Evolutionary conservation across 495 filamentous ascomycete genomes (phyloP).

Genomic region (Haplographium delicatum): DNA sequence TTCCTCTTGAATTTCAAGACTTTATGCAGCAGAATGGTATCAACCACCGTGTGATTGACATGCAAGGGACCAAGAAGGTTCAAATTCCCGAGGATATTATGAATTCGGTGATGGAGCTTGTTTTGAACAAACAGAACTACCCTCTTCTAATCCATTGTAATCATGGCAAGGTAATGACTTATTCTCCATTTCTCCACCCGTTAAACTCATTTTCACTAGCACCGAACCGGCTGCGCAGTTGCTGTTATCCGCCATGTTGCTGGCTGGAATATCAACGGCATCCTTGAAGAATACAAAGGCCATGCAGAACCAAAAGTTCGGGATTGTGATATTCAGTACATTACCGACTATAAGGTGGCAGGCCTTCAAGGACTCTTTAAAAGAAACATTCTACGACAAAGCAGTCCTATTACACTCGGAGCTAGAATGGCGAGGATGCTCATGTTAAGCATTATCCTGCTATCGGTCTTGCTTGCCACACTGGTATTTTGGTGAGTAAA

Average conservation of each 20-base stretch:
- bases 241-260: conserved; percentile 62
- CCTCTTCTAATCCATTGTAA: conserved; percentile 85
- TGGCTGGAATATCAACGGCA: conserved; percentile 51
- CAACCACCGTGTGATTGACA: conserved; percentile 60
- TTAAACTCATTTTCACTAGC: conserved; percentile 39
- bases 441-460: background rate
- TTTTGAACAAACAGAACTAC: conserved; percentile 61
- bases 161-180: conserved; percentile 64
- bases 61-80: conserved; percentile 73
- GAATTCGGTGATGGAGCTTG: conserved; percentile 54
- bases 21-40: conserved; percentile 63
- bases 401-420: background rate
- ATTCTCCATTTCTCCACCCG: conserved; percentile 11
- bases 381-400: background rate
- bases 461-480: background rate
- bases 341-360: conserved; percentile 27
- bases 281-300: conserved; percentile 60
- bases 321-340: conserved; percentile 46
- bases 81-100: conserved; percentile 57
- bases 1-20: conserved; percentile 47
- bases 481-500: conserved; percentile 5
- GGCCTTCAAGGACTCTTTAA: conserved; percentile 14
- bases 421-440: conserved; percentile 9
- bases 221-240: conserved; percentile 79
- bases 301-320: conserved; percentile 62